These are phyloP conservation scores for Yamadazyma akitaensis DNA, from an alignment of 805 yeast species.

Conservation along the genomic window DNA sequence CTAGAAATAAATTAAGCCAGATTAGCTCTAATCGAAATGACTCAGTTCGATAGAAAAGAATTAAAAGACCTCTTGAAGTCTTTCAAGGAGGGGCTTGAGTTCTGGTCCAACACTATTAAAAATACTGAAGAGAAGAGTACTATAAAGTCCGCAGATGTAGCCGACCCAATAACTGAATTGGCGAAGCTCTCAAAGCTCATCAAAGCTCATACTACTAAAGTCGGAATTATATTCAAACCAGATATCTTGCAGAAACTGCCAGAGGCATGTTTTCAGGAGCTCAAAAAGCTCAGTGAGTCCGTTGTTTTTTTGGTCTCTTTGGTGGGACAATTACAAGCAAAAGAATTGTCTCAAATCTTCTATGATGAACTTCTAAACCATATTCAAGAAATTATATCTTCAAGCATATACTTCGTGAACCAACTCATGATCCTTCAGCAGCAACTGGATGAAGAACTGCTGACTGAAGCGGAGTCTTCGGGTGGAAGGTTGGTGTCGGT, in stretches of 20 bases:
- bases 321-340: slow-evolving; percentile 27
- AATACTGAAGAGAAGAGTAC: slow-evolving; percentile 15
- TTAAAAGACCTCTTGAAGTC: slow-evolving; percentile 22
- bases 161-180: slow-evolving; percentile 53
- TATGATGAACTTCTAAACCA: slow-evolving; percentile 30
- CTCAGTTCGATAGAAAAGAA: slow-evolving; percentile 18
- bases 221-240: slow-evolving; percentile 68
- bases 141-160: slow-evolving; percentile 31
- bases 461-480: slow-evolving; percentile 13
- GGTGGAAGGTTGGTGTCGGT: slow-evolving; percentile 22
- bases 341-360: slow-evolving; percentile 34
- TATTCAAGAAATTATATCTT: slow-evolving; percentile 17
- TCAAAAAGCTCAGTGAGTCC: slow-evolving; percentile 44
- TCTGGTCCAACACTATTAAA: slow-evolving; percentile 20
- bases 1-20: not conserved
- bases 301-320: slow-evolving; percentile 46
- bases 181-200: slow-evolving; percentile 56
- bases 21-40: slow-evolving; percentile 6
- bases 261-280: slow-evolving; percentile 51
- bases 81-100: slow-evolving; percentile 28
- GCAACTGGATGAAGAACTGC: not conserved
- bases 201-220: slow-evolving; percentile 74
- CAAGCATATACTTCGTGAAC: slow-evolving; percentile 19
- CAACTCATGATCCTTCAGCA: slow-evolving; percentile 23
- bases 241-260: slow-evolving; percentile 39